These are phyloP conservation scores for Mycoemilia scoparia DNA, from an alignment of 192 early-diverging fungal genomes.

Conservation along the genomic window DNA sequence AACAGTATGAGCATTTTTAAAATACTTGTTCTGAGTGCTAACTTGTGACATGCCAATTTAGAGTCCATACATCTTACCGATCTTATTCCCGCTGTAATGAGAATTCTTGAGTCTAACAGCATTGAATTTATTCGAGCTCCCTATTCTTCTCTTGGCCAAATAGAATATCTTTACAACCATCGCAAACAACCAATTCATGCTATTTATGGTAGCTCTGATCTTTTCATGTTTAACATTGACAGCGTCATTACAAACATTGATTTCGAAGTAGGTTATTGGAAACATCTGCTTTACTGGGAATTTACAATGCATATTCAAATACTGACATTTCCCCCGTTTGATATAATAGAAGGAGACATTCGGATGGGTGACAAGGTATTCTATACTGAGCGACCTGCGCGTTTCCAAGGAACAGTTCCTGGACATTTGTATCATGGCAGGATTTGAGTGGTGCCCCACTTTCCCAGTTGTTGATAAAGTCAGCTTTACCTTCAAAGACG, in stretches of 20 bases:
- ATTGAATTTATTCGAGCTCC: constrained; percentile 63
- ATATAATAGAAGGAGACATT: constrained; percentile 51
- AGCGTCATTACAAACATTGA: constrained; percentile 47
- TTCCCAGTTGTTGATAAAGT: constrained; percentile 41
- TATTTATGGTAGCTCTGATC: constrained; percentile 48
- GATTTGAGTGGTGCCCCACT: constrained; percentile 53
- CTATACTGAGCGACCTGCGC: constrained; percentile 35
- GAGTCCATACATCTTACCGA: constrained; percentile 39
- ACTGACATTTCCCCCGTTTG: no score
- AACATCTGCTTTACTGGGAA: neutral
- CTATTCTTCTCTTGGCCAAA: constrained; percentile 62
- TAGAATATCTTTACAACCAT: constrained; percentile 52
- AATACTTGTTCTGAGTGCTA: neutral
- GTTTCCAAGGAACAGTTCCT: constrained; percentile 50
- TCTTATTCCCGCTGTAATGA: constrained; percentile 43
- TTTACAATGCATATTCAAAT: neutral
- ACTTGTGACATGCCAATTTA: constrained; percentile 13
- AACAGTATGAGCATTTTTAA: no score
- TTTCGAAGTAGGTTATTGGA: constrained; percentile 18
- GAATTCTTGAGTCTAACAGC: constrained; percentile 42
- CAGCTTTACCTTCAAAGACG: constrained; percentile 49
- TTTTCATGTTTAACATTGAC: constrained; percentile 61
- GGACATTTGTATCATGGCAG: constrained; percentile 64
- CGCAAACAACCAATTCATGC: constrained; percentile 50
- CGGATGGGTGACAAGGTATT: constrained; percentile 40